These are phyloP conservation scores for Simmondsia chinensis DNA, from an alignment of 148 eudicot species.

Conservation along the genomic window DNA sequence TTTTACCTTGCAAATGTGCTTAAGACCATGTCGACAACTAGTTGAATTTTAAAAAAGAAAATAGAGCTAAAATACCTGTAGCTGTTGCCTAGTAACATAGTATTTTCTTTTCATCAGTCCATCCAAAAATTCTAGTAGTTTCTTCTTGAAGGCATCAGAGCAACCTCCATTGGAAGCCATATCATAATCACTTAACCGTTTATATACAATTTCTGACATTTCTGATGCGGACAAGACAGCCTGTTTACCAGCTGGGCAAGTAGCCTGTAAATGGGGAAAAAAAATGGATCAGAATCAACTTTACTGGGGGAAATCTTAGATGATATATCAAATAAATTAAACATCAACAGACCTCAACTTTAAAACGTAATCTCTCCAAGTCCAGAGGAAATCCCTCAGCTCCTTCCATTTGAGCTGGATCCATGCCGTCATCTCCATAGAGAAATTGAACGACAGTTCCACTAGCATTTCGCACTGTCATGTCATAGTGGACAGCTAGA, in stretches of 20 bases:
- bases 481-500: slow-evolving; percentile 70
- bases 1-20: no score
- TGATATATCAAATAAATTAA: background rate
- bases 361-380: slow-evolving; percentile 65
- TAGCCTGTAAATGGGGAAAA: slow-evolving; percentile 45
- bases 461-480: slow-evolving; percentile 82
- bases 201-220: slow-evolving; percentile 26
- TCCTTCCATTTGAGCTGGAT: slow-evolving; percentile 98
- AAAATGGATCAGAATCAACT: no score
- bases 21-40: no score
- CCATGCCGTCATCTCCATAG: slow-evolving; percentile 97
- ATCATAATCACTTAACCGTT: slow-evolving; percentile 37
- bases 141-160: slow-evolving; percentile 41
- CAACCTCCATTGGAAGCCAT: slow-evolving; percentile 49
- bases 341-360: slow-evolving; percentile 48
- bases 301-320: no score
- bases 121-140: slow-evolving; percentile 38
- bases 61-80: slow-evolving; percentile 37
- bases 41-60: background rate
- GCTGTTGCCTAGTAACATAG: slow-evolving; percentile 52
- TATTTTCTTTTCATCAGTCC: slow-evolving; percentile 25
- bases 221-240: slow-evolving; percentile 40
- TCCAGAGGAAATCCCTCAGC: slow-evolving; percentile 75
- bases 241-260: slow-evolving; percentile 59
- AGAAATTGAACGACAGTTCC: slow-evolving; percentile 72